phyloP scores from a whole-genome alignment of 2,329 filamentous ascomycete species.

The Monilinia fructigena region DNA sequence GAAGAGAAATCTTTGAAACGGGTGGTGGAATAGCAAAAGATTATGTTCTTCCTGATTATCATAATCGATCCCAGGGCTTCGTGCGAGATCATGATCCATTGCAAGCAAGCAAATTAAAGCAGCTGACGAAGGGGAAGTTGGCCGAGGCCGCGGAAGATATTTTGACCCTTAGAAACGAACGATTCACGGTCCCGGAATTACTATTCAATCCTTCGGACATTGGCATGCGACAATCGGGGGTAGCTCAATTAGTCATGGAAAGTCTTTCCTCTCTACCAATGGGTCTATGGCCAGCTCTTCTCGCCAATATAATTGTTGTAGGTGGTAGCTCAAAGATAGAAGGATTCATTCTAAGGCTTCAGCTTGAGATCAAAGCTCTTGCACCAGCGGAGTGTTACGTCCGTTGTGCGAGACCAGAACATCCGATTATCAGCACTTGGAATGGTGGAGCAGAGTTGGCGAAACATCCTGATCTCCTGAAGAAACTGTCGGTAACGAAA shows the following conservation, averaged over 20 bases:
- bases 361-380: conserved; percentile 68
- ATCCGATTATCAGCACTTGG: conserved; percentile 84
- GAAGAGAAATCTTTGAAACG: conserved; percentile 49
- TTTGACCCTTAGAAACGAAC: conserved; percentile 84
- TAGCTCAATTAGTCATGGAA: conserved; percentile 80
- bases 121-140: conserved; percentile 45
- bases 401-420: conserved; percentile 64
- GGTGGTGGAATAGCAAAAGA: conserved; percentile 71
- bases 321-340: conserved; percentile 80
- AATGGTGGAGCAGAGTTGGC: conserved; percentile 78
- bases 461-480: conserved; percentile 61
- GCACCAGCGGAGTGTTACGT: conserved; percentile 77
- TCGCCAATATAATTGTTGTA: conserved; percentile 85
- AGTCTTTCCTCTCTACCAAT: conserved; percentile 71
- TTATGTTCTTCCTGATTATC: conserved; percentile 85
- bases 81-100: conserved; percentile 75
- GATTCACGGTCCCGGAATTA: conserved; percentile 86
- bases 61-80: conserved; percentile 60
- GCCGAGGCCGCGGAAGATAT: conserved; percentile 67
- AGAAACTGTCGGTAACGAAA: conserved; percentile 73
- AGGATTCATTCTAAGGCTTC: conserved; percentile 78
- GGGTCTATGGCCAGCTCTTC: conserved; percentile 77
- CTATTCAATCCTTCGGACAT: conserved; percentile 85
- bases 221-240: conserved; percentile 77
- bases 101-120: conserved; percentile 52